A percentile compares a stretch with the other conserved stretches of the same genome.
phyloP scores from a whole-genome alignment of 805 yeast species.

The Kuraishia ogatae region DNA sequence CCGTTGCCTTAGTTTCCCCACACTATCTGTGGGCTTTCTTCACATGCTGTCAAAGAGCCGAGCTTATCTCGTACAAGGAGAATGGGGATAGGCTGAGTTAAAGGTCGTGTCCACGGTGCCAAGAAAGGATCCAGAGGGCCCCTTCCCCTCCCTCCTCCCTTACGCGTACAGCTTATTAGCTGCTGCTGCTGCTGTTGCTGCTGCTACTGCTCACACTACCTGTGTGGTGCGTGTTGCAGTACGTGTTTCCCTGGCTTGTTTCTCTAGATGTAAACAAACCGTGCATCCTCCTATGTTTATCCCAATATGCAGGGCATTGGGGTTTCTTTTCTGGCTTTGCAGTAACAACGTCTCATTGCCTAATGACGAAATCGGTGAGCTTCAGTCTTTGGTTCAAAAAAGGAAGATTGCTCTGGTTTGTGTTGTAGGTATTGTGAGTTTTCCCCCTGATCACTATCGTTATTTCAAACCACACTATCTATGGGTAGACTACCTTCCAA shows the following conservation, averaged over 20 bases:
- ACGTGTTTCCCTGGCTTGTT: background rate
- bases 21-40: background rate
- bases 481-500: slow-evolving; percentile 26
- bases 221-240: background rate
- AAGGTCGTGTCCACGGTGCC: background rate
- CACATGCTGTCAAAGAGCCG: background rate
- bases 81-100: background rate
- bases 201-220: too few relatives aligned
- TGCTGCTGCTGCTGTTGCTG: too few relatives aligned
- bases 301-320: background rate
- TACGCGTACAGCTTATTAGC: too few relatives aligned
- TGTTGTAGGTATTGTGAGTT: too few relatives aligned
- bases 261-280: background rate
- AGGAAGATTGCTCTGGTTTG: too few relatives aligned
- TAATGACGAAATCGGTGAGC: too few relatives aligned
- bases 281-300: background rate
- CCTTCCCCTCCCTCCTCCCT: too few relatives aligned
- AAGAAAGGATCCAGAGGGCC: too few relatives aligned
- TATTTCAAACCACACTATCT: background rate
- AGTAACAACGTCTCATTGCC: too few relatives aligned
- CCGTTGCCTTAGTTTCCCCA: background rate
- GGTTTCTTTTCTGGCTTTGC: slow-evolving; percentile 1
- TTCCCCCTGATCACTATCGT: background rate
- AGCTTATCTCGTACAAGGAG: background rate
- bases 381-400: too few relatives aligned